Conservation (phyloP, 208 protist species). For the Wallacemonas sp. region DNA sequence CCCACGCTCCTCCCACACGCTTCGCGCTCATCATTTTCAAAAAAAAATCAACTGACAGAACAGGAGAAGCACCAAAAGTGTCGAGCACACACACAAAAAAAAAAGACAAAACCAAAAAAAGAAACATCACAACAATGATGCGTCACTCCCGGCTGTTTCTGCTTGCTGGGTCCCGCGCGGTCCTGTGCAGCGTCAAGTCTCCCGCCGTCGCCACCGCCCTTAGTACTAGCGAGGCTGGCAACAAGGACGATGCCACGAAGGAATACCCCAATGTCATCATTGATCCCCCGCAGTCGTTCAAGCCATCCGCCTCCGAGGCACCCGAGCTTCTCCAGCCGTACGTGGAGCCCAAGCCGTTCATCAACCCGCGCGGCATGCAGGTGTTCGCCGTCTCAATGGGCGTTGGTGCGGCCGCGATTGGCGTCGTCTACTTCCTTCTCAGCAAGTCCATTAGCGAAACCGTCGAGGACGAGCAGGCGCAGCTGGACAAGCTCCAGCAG, state of each 20-base stretch:
- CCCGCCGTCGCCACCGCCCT: constrained; percentile 1
- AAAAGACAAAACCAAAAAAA: not conserved
- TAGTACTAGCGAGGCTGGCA: constrained; percentile 3
- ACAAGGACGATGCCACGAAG: not conserved
- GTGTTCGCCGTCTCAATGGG: constrained; percentile 69
- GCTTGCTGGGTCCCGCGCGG: not conserved
- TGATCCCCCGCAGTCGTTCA: constrained; percentile 29
- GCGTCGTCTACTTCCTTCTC: constrained; percentile 70
- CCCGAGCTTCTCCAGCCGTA: constrained; percentile 76
- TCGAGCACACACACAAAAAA: constrained; percentile 2
- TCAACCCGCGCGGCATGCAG: constrained; percentile 64
- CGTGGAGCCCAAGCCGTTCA: constrained; percentile 80
- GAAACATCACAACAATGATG: constrained; percentile 13
- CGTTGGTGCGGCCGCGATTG: constrained; percentile 59
- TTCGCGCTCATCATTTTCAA: too few species aligned
- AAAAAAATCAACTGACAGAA: not conserved
- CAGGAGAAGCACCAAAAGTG: not conserved
- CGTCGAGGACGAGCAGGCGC: constrained; percentile 57
- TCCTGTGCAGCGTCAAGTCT: not conserved
- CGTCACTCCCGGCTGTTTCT: not conserved
- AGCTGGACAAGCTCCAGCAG: constrained; percentile 50
- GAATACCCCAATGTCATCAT: constrained; percentile 7
- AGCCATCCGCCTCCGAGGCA: constrained; percentile 56
- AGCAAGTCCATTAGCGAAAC: constrained; percentile 65
- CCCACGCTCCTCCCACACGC: too few species aligned